Percentiles rank a stretch among this genome's conserved stretches.
Conservation (phyloP, 1,284 basidiomycete genomes). For the Prillingera fragicola region DNA sequence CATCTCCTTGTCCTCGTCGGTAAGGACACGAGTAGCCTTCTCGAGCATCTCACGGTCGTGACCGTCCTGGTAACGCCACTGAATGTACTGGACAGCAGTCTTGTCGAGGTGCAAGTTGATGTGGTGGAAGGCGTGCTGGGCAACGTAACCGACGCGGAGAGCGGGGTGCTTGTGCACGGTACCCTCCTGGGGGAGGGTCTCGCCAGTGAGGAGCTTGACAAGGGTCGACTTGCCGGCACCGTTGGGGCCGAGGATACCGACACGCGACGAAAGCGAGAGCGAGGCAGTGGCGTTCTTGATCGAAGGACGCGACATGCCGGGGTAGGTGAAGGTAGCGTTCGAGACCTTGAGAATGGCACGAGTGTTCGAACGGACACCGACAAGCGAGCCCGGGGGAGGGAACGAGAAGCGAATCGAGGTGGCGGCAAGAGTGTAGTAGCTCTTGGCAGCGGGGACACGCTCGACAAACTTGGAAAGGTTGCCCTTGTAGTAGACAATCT, state of each 20-base stretch:
- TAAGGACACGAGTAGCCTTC: slow-evolving; percentile 83
- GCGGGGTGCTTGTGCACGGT: slow-evolving; percentile 94
- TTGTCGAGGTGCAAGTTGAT: slow-evolving; percentile 91
- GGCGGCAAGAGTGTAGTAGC: slow-evolving; percentile 94
- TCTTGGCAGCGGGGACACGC: slow-evolving; percentile 88
- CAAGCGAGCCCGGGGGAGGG: slow-evolving; percentile 90
- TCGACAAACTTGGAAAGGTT: slow-evolving; percentile 90
- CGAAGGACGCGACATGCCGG: slow-evolving; percentile 75
- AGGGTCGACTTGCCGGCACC: slow-evolving; percentile 98
- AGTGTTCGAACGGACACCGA: slow-evolving; percentile 96
- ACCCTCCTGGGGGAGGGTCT: slow-evolving; percentile 87
- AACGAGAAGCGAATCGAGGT: slow-evolving; percentile 95
- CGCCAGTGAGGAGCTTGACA: slow-evolving; percentile 94
- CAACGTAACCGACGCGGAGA: slow-evolving; percentile 93
- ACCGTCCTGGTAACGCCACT: slow-evolving; percentile 99
- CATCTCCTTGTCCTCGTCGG: slow-evolving; percentile 76
- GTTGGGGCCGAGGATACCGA: slow-evolving; percentile 92
- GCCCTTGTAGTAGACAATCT: slow-evolving; percentile 92
- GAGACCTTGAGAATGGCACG: slow-evolving; percentile 92
- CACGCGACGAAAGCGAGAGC: slow-evolving; percentile 83
- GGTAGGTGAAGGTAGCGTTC: slow-evolving; percentile 92
- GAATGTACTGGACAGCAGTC: slow-evolving; percentile 91
- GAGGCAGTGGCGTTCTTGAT: slow-evolving; percentile 85
- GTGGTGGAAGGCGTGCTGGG: slow-evolving; percentile 96
- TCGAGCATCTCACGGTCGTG: slow-evolving; percentile 93